These are phyloP conservation scores for Teratosphaeriaceae sp. DNA, from an alignment of 2,329 filamentous ascomycete genomes.

Conservation along the genomic window DNA sequence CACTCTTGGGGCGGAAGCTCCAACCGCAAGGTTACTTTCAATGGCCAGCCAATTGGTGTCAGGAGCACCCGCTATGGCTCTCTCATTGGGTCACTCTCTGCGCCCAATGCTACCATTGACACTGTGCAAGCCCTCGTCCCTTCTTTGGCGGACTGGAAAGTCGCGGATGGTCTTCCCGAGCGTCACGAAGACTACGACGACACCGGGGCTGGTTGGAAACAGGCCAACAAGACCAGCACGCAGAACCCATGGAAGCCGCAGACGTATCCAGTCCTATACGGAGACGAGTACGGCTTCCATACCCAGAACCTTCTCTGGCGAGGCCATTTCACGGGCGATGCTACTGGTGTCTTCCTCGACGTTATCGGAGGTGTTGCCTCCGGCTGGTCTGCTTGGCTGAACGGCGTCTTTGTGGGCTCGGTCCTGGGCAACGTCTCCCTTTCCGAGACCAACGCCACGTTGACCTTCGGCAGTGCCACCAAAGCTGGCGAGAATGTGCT, in stretches of 20 bases:
- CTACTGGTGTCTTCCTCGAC: conserved; percentile 43
- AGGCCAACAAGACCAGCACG: conserved; percentile 30
- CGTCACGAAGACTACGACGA: conserved; percentile 38
- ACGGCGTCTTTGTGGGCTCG: conserved; percentile 51
- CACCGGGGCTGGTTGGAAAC: conserved; percentile 37
- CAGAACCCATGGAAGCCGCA: conserved; percentile 33
- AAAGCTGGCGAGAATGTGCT: conserved; percentile 37
- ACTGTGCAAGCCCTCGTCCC: conserved; percentile 32
- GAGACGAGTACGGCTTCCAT: conserved; percentile 38
- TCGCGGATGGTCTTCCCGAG: conserved; percentile 45
- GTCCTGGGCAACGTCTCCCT: conserved; percentile 45
- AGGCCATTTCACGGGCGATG: conserved; percentile 32
- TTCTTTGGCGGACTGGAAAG: conserved; percentile 41
- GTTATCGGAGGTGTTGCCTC: conserved; percentile 50
- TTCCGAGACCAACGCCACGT: conserved; percentile 31
- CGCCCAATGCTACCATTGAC: conserved; percentile 14
- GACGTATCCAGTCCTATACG: conserved; percentile 36
- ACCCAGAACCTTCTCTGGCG: conserved; percentile 37
- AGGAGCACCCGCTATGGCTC: conserved; percentile 31
- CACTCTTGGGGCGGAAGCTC: conserved; percentile 11
- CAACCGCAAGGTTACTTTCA: conserved; percentile 28
- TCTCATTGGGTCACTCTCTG: conserved; percentile 26
- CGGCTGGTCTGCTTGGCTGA: conserved; percentile 53
- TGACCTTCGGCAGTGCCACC: conserved; percentile 48
- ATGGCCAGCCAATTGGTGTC: conserved; percentile 28